Evolutionary conservation across 768 basidiomycete species (phyloP).

Genomic region (Podaxis sp.): DNA sequence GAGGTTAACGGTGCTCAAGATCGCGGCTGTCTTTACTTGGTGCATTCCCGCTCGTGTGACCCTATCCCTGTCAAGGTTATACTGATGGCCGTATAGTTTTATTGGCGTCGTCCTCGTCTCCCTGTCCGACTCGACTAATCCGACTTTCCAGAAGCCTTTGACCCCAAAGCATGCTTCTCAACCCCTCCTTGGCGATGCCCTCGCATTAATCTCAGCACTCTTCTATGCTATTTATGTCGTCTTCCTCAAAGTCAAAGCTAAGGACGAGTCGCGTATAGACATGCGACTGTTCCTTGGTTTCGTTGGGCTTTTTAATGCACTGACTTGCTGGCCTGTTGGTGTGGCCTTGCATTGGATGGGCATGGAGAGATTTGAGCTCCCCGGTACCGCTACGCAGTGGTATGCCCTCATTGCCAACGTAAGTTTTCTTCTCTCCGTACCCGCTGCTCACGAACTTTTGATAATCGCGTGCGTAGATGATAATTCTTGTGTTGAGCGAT

Average conservation of each 20-base stretch:
- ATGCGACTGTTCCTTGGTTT: slow-evolving; percentile 97
- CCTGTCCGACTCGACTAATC: slow-evolving; percentile 64
- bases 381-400: slow-evolving; percentile 44
- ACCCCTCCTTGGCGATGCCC: slow-evolving; percentile 58
- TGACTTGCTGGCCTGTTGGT: slow-evolving; percentile 75
- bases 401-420: slow-evolving; percentile 39
- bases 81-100: slow-evolving; percentile 32
- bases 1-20: slow-evolving; percentile 65
- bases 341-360: slow-evolving; percentile 73
- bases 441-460: neutral
- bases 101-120: slow-evolving; percentile 87
- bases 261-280: slow-evolving; percentile 77
- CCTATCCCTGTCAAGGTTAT: too few species aligned
- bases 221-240: slow-evolving; percentile 89
- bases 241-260: slow-evolving; percentile 84
- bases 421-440: slow-evolving; percentile 17
- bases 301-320: slow-evolving; percentile 84
- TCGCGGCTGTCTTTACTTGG: slow-evolving; percentile 79
- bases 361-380: slow-evolving; percentile 71
- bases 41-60: slow-evolving; percentile 29
- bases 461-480: slow-evolving; percentile 55
- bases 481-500: slow-evolving; percentile 80
- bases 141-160: slow-evolving; percentile 14
- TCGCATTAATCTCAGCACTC: slow-evolving; percentile 82
- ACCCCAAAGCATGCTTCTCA: slow-evolving; percentile 21